These are phyloP conservation scores for Saccharomycopsis phalli DNA, from an alignment of 1,139 yeast species.

Conservation along the genomic window DNA sequence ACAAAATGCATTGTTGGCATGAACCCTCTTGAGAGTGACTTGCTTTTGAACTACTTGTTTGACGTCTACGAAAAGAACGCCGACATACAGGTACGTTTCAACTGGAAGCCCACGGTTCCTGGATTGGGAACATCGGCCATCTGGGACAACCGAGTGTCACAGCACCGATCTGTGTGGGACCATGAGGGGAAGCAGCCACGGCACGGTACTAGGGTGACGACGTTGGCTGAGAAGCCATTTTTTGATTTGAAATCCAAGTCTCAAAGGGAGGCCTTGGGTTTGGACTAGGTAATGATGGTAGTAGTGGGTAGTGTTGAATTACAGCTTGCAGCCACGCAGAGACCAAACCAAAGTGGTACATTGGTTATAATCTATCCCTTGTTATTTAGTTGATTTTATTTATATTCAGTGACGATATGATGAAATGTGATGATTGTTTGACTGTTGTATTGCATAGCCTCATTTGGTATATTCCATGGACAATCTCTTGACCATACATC, in stretches of 20 bases:
- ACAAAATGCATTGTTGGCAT: conserved; percentile 38
- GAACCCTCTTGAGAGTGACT: conserved; percentile 30
- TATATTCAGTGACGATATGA: too few species aligned
- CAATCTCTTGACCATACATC: too few species aligned
- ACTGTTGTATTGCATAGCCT: too few species aligned
- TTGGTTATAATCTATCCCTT: too few species aligned
- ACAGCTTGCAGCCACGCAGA: not conserved
- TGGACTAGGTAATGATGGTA: conserved; percentile 19
- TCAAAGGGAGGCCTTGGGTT: conserved; percentile 46
- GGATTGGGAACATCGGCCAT: conserved; percentile 48
- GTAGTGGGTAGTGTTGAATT: not conserved
- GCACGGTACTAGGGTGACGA: conserved; percentile 52
- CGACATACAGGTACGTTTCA: conserved; percentile 47
- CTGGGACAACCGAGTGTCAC: conserved; percentile 50
- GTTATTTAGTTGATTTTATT: too few species aligned
- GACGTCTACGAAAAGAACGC: conserved; percentile 36
- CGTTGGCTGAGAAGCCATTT: conserved; percentile 47
- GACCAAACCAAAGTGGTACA: too few species aligned
- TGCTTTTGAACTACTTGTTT: conserved; percentile 30
- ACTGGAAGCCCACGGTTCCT: conserved; percentile 40
- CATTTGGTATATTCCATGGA: too few species aligned
- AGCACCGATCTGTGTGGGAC: conserved; percentile 42
- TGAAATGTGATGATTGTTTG: too few species aligned
- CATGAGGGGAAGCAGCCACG: conserved; percentile 42
- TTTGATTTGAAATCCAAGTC: conserved; percentile 44